Conservation (phyloP, 352 stramenopile genomes). For the Pythium scleroteichum region DNA sequence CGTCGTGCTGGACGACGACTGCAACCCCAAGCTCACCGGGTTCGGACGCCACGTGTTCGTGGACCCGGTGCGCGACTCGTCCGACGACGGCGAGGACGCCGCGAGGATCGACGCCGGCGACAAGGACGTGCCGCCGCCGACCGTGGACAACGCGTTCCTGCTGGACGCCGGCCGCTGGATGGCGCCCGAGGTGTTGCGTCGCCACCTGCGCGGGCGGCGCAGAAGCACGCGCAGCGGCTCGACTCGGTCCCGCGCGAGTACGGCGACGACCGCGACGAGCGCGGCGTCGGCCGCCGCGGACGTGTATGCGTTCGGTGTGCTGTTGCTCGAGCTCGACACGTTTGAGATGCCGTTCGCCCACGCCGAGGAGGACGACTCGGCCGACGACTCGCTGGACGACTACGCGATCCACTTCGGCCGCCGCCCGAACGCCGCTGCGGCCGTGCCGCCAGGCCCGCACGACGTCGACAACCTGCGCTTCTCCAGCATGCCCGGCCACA, state of each 20-base stretch:
- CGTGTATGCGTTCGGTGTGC: slow-evolving; percentile 21
- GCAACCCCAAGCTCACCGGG: slow-evolving; percentile 24
- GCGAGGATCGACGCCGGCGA: not conserved
- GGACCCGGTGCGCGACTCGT: not conserved
- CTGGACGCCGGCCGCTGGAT: slow-evolving; percentile 27
- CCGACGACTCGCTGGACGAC: slow-evolving; percentile 7
- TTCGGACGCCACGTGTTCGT: slow-evolving; percentile 28
- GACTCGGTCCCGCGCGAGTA: not conserved
- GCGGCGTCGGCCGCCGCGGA: slow-evolving; percentile 4
- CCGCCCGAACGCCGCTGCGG: not conserved
- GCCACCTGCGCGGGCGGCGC: slow-evolving; percentile 8
- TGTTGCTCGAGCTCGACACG: slow-evolving; percentile 24
- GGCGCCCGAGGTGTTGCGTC: slow-evolving; percentile 17
- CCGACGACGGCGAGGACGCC: not conserved
- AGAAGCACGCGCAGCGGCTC: not conserved
- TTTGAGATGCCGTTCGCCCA: slow-evolving; percentile 22
- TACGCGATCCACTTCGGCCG: not conserved
- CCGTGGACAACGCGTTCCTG: slow-evolving; percentile 19
- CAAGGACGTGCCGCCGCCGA: slow-evolving; percentile 7
- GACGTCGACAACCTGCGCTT: slow-evolving; percentile 9
- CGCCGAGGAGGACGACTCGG: slow-evolving; percentile 1
- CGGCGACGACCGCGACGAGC: not conserved
- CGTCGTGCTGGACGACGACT: slow-evolving; percentile 27
- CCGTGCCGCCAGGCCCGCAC: not conserved
- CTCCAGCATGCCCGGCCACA: slow-evolving; percentile 17